Evolutionary conservation across 1,284 basidiomycete genomes (phyloP).

Genomic region (Trametes versicolor): DNA sequence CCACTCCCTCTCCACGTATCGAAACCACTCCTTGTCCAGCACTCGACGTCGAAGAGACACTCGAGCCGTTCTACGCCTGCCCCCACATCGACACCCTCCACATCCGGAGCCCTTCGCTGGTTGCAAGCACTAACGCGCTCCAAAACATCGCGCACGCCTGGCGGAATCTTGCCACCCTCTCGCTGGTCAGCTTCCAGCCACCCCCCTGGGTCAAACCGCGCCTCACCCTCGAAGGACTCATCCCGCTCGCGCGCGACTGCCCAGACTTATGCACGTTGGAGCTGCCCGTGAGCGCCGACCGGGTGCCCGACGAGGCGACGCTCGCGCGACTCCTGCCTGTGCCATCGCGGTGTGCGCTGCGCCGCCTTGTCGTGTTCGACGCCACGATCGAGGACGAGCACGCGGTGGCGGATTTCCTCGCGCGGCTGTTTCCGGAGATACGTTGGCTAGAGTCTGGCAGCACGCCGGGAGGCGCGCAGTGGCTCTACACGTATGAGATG

Average conservation of each 20-base stretch:
- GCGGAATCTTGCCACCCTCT: background rate
- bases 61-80: background rate
- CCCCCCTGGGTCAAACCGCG: too few relatives aligned
- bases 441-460: too few relatives aligned
- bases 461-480: too few relatives aligned
- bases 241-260: conserved; percentile 5
- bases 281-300: background rate
- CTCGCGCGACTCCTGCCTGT: background rate
- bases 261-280: background rate
- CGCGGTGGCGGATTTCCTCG: background rate
- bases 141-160: conserved; percentile 3
- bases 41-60: background rate
- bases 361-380: background rate
- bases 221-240: conserved; percentile 4
- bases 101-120: background rate
- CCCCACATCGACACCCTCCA: background rate
- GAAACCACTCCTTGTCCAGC: background rate
- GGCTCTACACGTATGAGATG: too few relatives aligned
- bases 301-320: background rate
- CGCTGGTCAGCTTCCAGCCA: background rate
- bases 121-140: background rate
- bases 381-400: background rate
- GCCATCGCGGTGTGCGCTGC: background rate
- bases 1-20: background rate
- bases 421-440: background rate